phyloP scores from a whole-genome alignment of 352 stramenopile species.

The Phytophthora parvispora region DNA sequence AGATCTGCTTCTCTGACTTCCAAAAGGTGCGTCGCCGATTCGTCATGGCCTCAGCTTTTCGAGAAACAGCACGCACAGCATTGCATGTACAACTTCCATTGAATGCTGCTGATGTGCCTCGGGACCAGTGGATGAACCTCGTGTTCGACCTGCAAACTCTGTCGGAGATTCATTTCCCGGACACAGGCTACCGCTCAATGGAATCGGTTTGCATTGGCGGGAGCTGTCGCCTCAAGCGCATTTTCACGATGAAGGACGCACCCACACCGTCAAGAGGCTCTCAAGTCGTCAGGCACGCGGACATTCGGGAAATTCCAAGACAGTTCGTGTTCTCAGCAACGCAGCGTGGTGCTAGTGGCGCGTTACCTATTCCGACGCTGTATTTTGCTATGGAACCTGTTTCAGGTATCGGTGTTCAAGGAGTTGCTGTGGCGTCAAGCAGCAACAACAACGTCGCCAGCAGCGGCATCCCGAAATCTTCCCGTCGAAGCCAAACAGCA shows the following conservation, averaged over 20 bases:
- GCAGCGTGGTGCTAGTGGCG: conserved; percentile 14
- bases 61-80: conserved; percentile 60
- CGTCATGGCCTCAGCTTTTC: conserved; percentile 84
- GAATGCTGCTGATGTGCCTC: conserved; percentile 36
- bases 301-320: conserved; percentile 65
- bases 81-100: conserved; percentile 83
- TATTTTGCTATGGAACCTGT: conserved; percentile 52
- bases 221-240: conserved; percentile 78
- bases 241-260: conserved; percentile 91
- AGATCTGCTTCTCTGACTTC: conserved; percentile 85
- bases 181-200: conserved; percentile 73
- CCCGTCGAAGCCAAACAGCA: conserved; percentile 25
- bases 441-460: background rate
- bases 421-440: conserved; percentile 3
- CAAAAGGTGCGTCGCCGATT: conserved; percentile 80
- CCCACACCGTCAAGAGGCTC: conserved; percentile 36
- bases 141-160: conserved; percentile 80
- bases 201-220: conserved; percentile 82
- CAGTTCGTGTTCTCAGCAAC: conserved; percentile 73
- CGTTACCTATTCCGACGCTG: conserved; percentile 51
- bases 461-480: background rate
- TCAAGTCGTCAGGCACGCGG: conserved; percentile 22
- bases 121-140: conserved; percentile 85
- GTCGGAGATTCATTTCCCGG: conserved; percentile 64
- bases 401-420: conserved; percentile 4